Base-by-base conservation (phyloP, 1,139 yeast species). In the Candida albicans region DNA sequence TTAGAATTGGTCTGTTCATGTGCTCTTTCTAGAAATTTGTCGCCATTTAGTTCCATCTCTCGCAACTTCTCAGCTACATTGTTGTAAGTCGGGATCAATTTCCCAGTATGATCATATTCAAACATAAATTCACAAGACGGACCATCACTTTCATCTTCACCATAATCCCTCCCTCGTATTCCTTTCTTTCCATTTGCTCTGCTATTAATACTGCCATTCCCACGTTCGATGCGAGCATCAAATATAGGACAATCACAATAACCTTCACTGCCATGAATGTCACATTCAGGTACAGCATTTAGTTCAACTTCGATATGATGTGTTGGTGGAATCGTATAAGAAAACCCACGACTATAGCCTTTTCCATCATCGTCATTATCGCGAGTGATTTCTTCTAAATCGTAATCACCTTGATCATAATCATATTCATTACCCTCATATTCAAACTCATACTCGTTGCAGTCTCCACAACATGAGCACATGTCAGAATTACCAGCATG, bases 241-340 rank as follows among this genome's bases (percentile, higher is more conserved):
- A 58, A 56, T 1, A 59, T 48, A 2, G 67, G 65, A 51, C 71
- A 67, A 41, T 65, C 66, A 50, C 73, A 68, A 18, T 18, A 18
- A 9, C 57, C 61, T 12, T 59, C 60, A 8, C 49, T 42, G 4
- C 69, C 70, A 49, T 67, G 72, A 33, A 55, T 57, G 14, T 61
- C 64, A 46, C 73, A 67, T 38, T 61, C 67, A 2, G 68, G 62
- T 4, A 59, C 62, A 1, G 67, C 53, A 42, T 67, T 68, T 28
- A 73, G 56, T 48, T 73, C 77, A 8, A 73, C 69, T 52, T 73
- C 77, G 15, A 73, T 68, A 46, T 70, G 77, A 45, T 69, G 75
- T 8, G 67, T 59, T 3, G 70, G 68, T 0, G 58, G 44, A 28
- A 40, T 35, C 35, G 33, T 37, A 44, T 37, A 40, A 11, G 43